Conservation (phyloP, 1,139 yeast species). For the Scheffersomyces insectosa region DNA sequence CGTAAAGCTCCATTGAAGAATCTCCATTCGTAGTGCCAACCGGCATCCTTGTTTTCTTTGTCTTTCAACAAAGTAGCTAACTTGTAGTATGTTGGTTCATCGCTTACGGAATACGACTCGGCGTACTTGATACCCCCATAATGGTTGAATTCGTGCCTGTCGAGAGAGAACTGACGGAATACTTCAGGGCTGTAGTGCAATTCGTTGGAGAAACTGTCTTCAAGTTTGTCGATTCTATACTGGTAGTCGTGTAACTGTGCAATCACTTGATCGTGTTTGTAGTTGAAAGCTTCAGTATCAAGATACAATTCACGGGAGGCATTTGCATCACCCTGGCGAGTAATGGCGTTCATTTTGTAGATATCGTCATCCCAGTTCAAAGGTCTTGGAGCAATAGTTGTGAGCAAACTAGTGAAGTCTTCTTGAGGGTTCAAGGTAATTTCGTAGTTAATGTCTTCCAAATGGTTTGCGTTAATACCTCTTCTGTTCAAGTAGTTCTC, state of each 20-base stretch:
- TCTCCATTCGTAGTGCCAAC: constrained; percentile 44
- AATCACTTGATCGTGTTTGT: constrained; percentile 20
- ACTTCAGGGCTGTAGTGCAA: constrained; percentile 18
- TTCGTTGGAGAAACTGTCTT: constrained; percentile 27
- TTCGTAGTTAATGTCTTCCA: constrained; percentile 6
- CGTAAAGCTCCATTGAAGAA: constrained; percentile 38
- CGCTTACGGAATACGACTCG: constrained; percentile 10
- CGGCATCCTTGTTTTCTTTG: constrained; percentile 30
- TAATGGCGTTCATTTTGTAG: constrained; percentile 16
- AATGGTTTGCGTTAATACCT: constrained; percentile 11
- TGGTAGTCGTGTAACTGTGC: constrained; percentile 15
- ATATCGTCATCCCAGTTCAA: constrained; percentile 20
- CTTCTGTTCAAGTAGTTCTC: constrained; percentile 23
- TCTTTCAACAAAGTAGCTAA: constrained; percentile 31
- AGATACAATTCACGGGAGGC: constrained; percentile 20
- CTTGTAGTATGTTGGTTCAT: constrained; percentile 34
- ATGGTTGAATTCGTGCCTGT: constrained; percentile 25
- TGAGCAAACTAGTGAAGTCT: constrained; percentile 14
- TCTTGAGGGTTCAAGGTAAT: constrained; percentile 14
- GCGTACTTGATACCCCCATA: constrained; percentile 26
- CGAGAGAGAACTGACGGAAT: constrained; percentile 13
- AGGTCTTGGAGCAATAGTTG: constrained; percentile 18
- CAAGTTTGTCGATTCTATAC: constrained; percentile 12
- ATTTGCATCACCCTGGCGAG: constrained; percentile 17
- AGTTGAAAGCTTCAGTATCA: constrained; percentile 21